A percentile compares a stretch with the other conserved stretches of the same genome.
Conservation (phyloP, 805 yeast species). For the Candida lessepsii region DNA sequence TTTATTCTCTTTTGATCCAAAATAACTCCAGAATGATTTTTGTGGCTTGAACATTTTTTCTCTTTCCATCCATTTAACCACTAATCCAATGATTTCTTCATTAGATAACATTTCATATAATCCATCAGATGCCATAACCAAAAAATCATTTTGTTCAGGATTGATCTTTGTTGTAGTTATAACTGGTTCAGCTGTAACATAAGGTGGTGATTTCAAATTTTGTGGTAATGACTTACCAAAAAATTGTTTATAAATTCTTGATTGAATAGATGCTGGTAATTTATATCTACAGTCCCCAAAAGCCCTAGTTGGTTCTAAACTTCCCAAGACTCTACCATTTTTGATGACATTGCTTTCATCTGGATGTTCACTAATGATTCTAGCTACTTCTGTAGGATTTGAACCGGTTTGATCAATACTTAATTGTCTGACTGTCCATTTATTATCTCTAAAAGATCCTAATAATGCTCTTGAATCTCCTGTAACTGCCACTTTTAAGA, state of each 20-base stretch:
- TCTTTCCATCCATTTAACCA: conserved; percentile 88
- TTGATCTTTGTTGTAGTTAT: conserved; percentile 76
- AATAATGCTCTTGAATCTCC: conserved; percentile 94
- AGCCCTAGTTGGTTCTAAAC: conserved; percentile 92
- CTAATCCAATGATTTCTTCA: conserved; percentile 89
- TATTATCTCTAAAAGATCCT: conserved; percentile 67
- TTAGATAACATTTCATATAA: conserved; percentile 86
- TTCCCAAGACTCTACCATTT: conserved; percentile 88
- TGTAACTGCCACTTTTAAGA: conserved; percentile 86
- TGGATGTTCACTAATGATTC: conserved; percentile 87
- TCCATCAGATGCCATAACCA: conserved; percentile 94
- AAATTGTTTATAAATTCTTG: conserved; percentile 65
- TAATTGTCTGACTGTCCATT: conserved; percentile 86
- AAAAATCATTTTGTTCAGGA: conserved; percentile 72
- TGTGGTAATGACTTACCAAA: conserved; percentile 80
- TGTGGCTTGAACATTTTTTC: conserved; percentile 59
- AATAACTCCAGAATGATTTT: conserved; percentile 45
- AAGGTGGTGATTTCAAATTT: conserved; percentile 84
- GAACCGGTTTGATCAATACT: conserved; percentile 94
- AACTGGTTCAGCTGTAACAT: conserved; percentile 96
- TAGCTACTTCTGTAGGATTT: conserved; percentile 79
- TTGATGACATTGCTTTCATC: conserved; percentile 79
- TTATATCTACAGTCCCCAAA: conserved; percentile 97
- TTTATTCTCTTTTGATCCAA: conserved; percentile 43
- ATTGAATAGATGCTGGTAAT: conserved; percentile 75